Percentiles rank a stretch among this genome's conserved stretches.
Conservation (phyloP, 208 protist species). For the Leptomonas seymouri region DNA sequence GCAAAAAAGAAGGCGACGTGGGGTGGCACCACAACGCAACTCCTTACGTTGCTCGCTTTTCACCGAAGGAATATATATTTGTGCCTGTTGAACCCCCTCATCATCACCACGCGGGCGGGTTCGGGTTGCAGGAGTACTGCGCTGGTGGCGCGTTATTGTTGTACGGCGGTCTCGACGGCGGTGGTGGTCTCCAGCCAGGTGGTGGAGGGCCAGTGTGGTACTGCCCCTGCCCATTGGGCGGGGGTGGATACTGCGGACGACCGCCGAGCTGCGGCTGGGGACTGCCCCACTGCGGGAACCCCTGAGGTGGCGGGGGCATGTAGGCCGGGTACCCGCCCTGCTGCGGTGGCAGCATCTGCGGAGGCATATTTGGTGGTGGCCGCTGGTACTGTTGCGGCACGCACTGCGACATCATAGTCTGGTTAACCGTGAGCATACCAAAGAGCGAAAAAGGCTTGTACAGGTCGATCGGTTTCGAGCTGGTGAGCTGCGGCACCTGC, state of each 20-base stretch:
- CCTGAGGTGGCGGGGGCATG: conserved; percentile 19
- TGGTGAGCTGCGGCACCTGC: conserved; percentile 91
- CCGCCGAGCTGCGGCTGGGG: conserved; percentile 20
- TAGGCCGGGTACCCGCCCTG: conserved; percentile 18
- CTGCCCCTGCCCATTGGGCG: conserved; percentile 6
- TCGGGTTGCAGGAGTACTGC: conserved; percentile 23
- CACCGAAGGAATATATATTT: too few relatives aligned
- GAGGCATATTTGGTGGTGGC: conserved; percentile 25
- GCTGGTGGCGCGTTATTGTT: not conserved
- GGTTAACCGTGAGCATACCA: conserved; percentile 69
- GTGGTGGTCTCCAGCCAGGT: conserved; percentile 1
- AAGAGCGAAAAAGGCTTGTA: conserved; percentile 91
- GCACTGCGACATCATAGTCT: conserved; percentile 54
- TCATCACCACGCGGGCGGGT: not conserved
- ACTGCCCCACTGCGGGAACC: conserved; percentile 4
- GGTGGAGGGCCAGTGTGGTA: conserved; percentile 16
- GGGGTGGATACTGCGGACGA: conserved; percentile 10
- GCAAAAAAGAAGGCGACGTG: too few relatives aligned
- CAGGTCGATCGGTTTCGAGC: conserved; percentile 89
- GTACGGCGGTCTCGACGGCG: not conserved
- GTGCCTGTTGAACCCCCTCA: too few relatives aligned
- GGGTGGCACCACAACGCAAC: too few relatives aligned
- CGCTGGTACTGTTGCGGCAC: conserved; percentile 68
- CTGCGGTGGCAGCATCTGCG: conserved; percentile 29
- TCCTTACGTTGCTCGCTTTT: too few relatives aligned